Base-by-base conservation (phyloP, 1,139 yeast genomes). In the Nakaseomyces sp. region DNA sequence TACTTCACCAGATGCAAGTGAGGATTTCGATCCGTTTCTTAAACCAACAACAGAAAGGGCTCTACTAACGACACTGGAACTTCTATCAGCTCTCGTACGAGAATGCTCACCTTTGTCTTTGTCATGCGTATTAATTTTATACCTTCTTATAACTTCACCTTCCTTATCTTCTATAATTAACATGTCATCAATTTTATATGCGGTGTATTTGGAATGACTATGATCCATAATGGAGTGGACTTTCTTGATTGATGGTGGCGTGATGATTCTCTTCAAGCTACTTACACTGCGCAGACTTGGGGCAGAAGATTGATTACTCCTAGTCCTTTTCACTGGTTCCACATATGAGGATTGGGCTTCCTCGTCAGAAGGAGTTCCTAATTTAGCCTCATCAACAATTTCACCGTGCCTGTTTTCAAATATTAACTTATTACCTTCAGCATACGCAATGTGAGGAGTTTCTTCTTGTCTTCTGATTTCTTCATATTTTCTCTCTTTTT, bases 371-470 rank as follows among this genome's bases (percentile, higher is more conserved):
- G 50, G 50, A 9, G 43, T 31, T 7, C 37, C 37, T 12, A 60
- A 47, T 30, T 51, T 49, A 0, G 69, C 66, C 30, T 66, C 59
- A 28, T 76, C 78, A 40, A 89, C 57, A 36, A 87, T 72, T 57
- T 89, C 96, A 44, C 97, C 97, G 45, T 77, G 72, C 47, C 73
- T 76, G 63, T 87, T 93, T 60, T 89, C 98, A 48, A 89, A 70
- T 44, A 89, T 74, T 37, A 88, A 62, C 36, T 72, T 68, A 37
- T 69, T 57, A 22, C 95, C 95, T 57, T 86, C 95, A 48, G 77
- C 78, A 61, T 77, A 89, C 0, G 87, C 91, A 22, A 74, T 69
- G 1, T 46, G 47, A 35, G 57, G 55, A 16, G 44, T 47, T n/a
- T 48, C 40, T 45, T 56, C 61, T 13, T 48, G 51, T 36, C 52